phyloP scores from a whole-genome alignment of 2,329 filamentous ascomycete genomes.

The Venturia asperata region DNA sequence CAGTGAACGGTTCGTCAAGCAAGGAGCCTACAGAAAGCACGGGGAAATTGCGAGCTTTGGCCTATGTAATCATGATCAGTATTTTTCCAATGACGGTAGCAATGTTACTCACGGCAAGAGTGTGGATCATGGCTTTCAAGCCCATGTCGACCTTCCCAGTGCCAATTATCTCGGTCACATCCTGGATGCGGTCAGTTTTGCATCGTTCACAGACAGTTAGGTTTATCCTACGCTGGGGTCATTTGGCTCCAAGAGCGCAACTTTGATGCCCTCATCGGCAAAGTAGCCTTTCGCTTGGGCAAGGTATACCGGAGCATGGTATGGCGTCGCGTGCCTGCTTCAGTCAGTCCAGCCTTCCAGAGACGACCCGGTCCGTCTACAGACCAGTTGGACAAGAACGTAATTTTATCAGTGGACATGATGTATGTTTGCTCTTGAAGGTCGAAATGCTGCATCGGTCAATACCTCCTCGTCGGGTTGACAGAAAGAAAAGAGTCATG shows the following conservation, averaged over 20 bases:
- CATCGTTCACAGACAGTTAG: neutral
- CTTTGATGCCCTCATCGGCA: constrained; percentile 67
- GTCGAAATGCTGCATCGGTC: constrained; percentile 43
- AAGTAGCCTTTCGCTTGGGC: constrained; percentile 71
- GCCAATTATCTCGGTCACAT: constrained; percentile 76
- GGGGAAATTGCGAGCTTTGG: constrained; percentile 68
- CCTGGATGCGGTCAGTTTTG: constrained; percentile 33
- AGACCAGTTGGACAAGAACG: constrained; percentile 78
- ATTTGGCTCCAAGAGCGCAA: constrained; percentile 69
- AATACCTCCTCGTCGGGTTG: constrained; percentile 37
- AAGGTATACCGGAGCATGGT: constrained; percentile 71
- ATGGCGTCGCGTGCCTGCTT: constrained; percentile 69
- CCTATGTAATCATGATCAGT: constrained; percentile 37
- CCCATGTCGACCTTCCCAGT: constrained; percentile 69
- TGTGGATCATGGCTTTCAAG: constrained; percentile 82
- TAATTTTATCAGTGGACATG: constrained; percentile 80
- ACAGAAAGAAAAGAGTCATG: constrained; percentile 21
- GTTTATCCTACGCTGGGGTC: constrained; percentile 57
- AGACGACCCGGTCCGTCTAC: constrained; percentile 22
- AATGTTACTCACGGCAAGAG: constrained; percentile 52
- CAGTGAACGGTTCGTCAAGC: constrained; percentile 73
- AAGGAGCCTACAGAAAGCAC: constrained; percentile 66
- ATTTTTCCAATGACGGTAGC: constrained; percentile 9
- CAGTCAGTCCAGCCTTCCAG: constrained; percentile 20
- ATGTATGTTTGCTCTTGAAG: constrained; percentile 37